These are phyloP conservation scores for Aspergillus vadensis DNA, from an alignment of 2,329 filamentous ascomycete species.

Conservation along the genomic window DNA sequence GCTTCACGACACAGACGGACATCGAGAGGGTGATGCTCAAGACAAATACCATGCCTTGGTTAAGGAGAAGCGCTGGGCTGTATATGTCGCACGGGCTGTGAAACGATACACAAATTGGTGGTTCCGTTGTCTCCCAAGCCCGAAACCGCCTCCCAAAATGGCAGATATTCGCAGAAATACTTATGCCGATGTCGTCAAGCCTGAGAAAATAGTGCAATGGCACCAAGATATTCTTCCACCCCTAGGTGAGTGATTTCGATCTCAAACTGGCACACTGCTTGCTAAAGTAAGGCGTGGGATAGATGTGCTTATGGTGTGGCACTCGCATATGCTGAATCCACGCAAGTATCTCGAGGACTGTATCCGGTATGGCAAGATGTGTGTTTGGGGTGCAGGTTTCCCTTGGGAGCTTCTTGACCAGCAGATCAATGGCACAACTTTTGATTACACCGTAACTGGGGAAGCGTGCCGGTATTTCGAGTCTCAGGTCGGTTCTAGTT, in stretches of 20 bases:
- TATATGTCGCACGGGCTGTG: slow-evolving; percentile 68
- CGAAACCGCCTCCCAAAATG: background rate
- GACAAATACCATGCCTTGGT: slow-evolving; percentile 54
- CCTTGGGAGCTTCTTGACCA: slow-evolving; percentile 64
- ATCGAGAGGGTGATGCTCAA: slow-evolving; percentile 34
- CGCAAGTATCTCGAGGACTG: slow-evolving; percentile 72
- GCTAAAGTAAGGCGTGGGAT: slow-evolving; percentile 15
- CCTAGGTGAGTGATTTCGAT: slow-evolving; percentile 50
- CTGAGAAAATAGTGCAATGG: background rate
- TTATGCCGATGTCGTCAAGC: background rate
- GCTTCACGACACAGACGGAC: slow-evolving; percentile 52
- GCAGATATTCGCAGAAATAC: background rate
- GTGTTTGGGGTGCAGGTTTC: slow-evolving; percentile 63
- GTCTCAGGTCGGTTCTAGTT: slow-evolving; percentile 52
- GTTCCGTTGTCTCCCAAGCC: slow-evolving; percentile 29
- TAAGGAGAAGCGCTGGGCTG: slow-evolving; percentile 70
- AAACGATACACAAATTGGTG: slow-evolving; percentile 70
- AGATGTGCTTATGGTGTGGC: slow-evolving; percentile 78
- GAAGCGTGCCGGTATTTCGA: background rate
- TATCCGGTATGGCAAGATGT: slow-evolving; percentile 57
- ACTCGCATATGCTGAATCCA: slow-evolving; percentile 76
- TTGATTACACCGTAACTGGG: slow-evolving; percentile 37
- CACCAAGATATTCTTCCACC: slow-evolving; percentile 54
- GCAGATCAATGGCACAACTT: slow-evolving; percentile 59
- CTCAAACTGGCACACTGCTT: background rate